Evolutionary conservation across 78 protist species (phyloP), one percentile per base, ranked within the genome.

Genomic region (Speleostelium caveatum): DNA sequence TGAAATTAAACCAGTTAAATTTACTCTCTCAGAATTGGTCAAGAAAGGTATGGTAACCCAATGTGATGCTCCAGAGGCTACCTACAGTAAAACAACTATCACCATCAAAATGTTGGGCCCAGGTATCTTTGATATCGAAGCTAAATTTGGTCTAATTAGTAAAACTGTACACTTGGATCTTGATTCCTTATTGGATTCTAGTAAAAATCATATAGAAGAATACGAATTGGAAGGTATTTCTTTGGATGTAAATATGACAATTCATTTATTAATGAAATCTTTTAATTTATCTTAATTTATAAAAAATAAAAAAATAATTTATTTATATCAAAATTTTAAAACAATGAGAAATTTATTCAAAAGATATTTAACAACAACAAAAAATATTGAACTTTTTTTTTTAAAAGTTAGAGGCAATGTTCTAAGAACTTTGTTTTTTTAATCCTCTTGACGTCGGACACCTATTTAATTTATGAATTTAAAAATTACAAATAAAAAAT

Each of bases 61-160:
- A 26, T 60, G 74, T 58, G 91, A 83, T 14, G 30, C 69, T 30
- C 91, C 77, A 41, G 91, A 83, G 30, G 30, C 91, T 12, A 16
- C 78, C 16, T 41, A 35, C 39, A 45, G 63, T 14, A 83, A 83
- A 63, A 69, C 79, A 0, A 83, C n/a, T 7, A 63, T 83, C n/a
- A 16, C 28, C 42, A 83, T 83, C 16, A 83, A 83, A 41, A 36
- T 26, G 19, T 2, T 69, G 10, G 79, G 91, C 32, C 68, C 71
- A 51, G 91, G 91, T 71, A 8, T 83, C n/a, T 83, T 59, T 83
- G 91, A 83, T 24, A 83, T 83, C 39, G 91, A 83, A 32, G 91
- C 91, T 45, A 67, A 69, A 45, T 45, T 83, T 69, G 91, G 79
- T 33, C 56, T 45, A 16, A 45, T 83, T 30, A 55, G 73, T 8